phyloP scores from a whole-genome alignment of 2,329 filamentous ascomycete species.

The Fusarium sp. region DNA sequence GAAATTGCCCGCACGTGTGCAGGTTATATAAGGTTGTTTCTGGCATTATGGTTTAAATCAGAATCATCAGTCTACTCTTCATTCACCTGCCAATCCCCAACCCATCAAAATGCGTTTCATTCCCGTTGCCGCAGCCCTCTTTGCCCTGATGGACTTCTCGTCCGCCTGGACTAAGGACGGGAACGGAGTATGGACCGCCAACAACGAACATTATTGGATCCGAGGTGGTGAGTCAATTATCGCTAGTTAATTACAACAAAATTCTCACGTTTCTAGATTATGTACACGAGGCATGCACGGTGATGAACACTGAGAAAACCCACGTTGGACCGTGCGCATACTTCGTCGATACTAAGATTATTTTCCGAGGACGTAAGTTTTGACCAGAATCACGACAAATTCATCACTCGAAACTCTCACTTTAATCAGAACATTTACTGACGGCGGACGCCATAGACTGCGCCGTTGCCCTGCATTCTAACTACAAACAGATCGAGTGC shows the following conservation, averaged over 20 bases:
- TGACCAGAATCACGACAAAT: not conserved
- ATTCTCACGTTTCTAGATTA: not conserved
- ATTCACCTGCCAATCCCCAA: not conserved
- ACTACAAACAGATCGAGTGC: not conserved
- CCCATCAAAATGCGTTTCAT: constrained; percentile 6
- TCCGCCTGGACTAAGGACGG: constrained; percentile 10
- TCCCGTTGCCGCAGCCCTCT: not conserved
- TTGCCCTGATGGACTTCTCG: not conserved
- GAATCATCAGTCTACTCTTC: not conserved
- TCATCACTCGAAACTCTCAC: not conserved
- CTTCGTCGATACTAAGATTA: not conserved
- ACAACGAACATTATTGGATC: constrained; percentile 21
- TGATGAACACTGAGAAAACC: not conserved
- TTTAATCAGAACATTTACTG: not conserved
- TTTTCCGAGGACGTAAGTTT: constrained; percentile 15
- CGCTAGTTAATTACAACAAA: not conserved
- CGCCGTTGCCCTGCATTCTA: not conserved
- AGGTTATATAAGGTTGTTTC: not conserved
- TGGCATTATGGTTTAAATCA: not conserved
- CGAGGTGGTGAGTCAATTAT: not conserved
- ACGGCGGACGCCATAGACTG: constrained; percentile 2
- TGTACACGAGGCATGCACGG: constrained; percentile 6
- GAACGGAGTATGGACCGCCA: constrained; percentile 15
- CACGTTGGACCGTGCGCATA: constrained; percentile 7
- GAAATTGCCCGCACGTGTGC: no score